phyloP scores from a whole-genome alignment of 2,329 filamentous ascomycete species.

The Aspergillus sp. region DNA sequence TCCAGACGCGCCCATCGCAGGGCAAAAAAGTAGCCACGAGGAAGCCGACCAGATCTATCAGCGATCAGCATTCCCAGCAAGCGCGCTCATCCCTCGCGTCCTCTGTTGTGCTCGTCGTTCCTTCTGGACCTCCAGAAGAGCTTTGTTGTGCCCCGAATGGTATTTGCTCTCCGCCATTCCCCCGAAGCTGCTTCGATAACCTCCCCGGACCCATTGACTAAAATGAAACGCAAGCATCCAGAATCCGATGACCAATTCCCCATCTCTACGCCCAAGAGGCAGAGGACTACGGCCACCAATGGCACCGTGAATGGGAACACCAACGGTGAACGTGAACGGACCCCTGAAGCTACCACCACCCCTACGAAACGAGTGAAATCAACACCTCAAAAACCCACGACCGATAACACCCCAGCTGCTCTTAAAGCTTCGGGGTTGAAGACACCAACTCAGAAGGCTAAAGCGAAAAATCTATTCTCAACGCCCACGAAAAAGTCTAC shows the following conservation, averaged over 20 bases:
- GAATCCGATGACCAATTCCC: constrained; percentile 38
- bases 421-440: constrained; percentile 39
- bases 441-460: constrained; percentile 41
- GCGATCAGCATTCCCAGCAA: constrained; percentile 18
- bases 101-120: constrained; percentile 4
- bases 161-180: constrained; percentile 25
- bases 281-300: constrained; percentile 31
- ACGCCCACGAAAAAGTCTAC: constrained; percentile 40
- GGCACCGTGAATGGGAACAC: constrained; percentile 29
- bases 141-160: constrained; percentile 27
- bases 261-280: constrained; percentile 44
- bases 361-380: constrained; percentile 31
- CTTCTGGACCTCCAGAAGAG: constrained; percentile 1
- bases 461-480: constrained; percentile 41
- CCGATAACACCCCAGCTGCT: constrained; percentile 26
- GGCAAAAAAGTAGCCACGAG: constrained; percentile 8
- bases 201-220: constrained; percentile 16
- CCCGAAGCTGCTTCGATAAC: neutral
- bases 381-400: constrained; percentile 35
- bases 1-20: constrained; percentile 21
- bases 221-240: constrained; percentile 48
- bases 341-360: constrained; percentile 27
- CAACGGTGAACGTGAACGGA: constrained; percentile 19
- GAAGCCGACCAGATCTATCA: constrained; percentile 1
- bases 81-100: constrained; percentile 28